Evolutionary conservation across 1,284 basidiomycete genomes (phyloP).

Genomic region (Kalmanozyma brasiliensis): DNA sequence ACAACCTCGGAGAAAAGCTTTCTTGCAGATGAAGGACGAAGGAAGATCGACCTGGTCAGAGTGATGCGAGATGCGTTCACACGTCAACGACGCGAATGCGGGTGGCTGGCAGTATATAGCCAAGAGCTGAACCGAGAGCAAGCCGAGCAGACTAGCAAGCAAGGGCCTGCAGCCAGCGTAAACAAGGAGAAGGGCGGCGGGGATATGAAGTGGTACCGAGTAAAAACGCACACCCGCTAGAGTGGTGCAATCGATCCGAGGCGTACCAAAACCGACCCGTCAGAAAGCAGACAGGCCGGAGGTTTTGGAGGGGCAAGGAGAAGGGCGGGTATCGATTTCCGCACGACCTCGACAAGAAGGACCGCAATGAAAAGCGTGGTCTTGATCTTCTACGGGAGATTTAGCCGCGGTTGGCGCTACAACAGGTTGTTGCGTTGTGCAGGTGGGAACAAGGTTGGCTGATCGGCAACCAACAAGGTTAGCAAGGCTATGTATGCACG

Average conservation of each 20-base stretch:
- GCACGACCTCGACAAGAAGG: background rate
- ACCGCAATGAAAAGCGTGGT: constrained; percentile 1
- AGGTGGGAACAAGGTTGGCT: constrained; percentile 36
- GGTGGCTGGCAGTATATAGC: constrained; percentile 1
- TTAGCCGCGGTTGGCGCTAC: constrained; percentile 33
- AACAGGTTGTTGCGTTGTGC: constrained; percentile 16
- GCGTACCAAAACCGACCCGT: constrained; percentile 6
- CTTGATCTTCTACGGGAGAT: constrained; percentile 6
- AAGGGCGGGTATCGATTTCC: constrained; percentile 32
- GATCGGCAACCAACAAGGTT: constrained; percentile 40
- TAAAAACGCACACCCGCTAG: constrained; percentile 5
- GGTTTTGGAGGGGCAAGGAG: background rate
- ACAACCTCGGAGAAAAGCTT: background rate
- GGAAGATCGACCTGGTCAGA: constrained; percentile 1
- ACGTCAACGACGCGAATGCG: constrained; percentile 7
- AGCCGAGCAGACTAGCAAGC: constrained; percentile 7
- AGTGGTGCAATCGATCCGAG: constrained; percentile 9
- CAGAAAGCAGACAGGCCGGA: constrained; percentile 8
- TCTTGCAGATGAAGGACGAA: constrained; percentile 7
- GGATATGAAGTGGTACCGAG: constrained; percentile 17
- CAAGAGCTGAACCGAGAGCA: constrained; percentile 14
- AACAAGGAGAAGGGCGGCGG: constrained; percentile 15
- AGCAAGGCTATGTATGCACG: constrained; percentile 39
- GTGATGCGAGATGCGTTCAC: constrained; percentile 8
- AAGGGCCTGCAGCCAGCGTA: constrained; percentile 4